These are phyloP conservation scores for Chiua sp. DNA, from an alignment of 1,284 basidiomycete genomes.

Conservation along the genomic window DNA sequence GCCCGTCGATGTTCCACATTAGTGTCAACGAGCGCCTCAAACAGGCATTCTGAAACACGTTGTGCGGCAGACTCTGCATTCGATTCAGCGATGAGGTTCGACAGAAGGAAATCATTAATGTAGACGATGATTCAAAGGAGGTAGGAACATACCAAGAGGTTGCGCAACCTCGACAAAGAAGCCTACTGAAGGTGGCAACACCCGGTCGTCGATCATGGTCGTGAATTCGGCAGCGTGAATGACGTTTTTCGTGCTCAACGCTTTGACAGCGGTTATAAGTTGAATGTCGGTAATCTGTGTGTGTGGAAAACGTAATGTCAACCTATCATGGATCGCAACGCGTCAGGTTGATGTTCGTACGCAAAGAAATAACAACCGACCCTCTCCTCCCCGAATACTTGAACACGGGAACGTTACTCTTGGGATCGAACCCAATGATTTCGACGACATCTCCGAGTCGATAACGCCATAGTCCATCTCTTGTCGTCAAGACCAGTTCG, in stretches of 20 bases:
- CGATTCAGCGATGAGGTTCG: neutral
- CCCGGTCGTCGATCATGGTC: constrained; percentile 17
- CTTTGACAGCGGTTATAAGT: constrained; percentile 8
- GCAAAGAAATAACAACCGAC: constrained; percentile 3
- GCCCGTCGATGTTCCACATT: neutral
- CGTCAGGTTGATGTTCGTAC: too few relatives aligned
- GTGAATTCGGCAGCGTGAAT: constrained; percentile 23
- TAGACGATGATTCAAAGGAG: too few relatives aligned
- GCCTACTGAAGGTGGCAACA: constrained; percentile 9
- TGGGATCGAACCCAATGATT: constrained; percentile 18
- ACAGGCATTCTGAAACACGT: too few relatives aligned
- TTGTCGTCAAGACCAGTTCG: constrained; percentile 26
- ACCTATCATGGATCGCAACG: constrained; percentile 1
- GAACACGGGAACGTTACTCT: constrained; percentile 13
- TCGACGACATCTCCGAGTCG: constrained; percentile 24
- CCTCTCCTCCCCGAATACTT: constrained; percentile 17
- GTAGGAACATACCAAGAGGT: constrained; percentile 8
- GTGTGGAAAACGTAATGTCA: constrained; percentile 11
- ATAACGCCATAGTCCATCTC: constrained; percentile 33
- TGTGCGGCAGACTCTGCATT: too few relatives aligned
- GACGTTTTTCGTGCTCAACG: constrained; percentile 1
- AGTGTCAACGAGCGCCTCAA: too few relatives aligned
- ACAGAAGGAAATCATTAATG: too few relatives aligned
- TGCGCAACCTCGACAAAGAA: constrained; percentile 24
- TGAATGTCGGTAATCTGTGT: constrained; percentile 13